phyloP scores from a whole-genome alignment of 2,329 filamentous ascomycete genomes.

The Fusarium staphyleae region DNA sequence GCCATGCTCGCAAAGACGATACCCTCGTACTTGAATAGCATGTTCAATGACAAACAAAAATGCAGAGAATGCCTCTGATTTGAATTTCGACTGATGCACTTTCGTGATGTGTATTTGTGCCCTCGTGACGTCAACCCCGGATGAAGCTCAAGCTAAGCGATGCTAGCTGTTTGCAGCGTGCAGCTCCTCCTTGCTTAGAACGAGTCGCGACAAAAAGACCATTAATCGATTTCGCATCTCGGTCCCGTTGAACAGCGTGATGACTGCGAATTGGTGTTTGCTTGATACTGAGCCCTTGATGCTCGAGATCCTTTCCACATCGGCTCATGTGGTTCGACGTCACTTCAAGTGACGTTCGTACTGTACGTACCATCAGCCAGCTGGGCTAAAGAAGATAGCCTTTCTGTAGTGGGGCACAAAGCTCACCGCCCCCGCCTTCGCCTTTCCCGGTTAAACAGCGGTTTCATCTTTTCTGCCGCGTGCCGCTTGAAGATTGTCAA shows the following conservation, averaged over 20 bases:
- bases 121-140: constrained; percentile 8
- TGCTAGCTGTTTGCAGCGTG: not conserved
- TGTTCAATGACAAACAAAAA: constrained; percentile 40
- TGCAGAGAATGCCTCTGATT: constrained; percentile 34
- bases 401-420: constrained; percentile 3
- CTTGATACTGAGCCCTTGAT: not conserved
- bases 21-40: constrained; percentile 37
- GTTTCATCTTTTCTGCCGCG: constrained; percentile 37
- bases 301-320: not conserved
- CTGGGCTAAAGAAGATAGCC: not conserved
- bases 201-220: too few relatives aligned
- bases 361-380: not conserved
- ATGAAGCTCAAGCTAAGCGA: not conserved
- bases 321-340: constrained; percentile 21
- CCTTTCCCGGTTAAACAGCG: constrained; percentile 37
- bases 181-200: too few relatives aligned
- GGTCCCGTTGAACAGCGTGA: not conserved
- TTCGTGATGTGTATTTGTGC: constrained; percentile 7
- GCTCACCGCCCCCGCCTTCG: constrained; percentile 31
- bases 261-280: not conserved
- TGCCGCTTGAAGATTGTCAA: constrained; percentile 27
- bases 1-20: constrained; percentile 39
- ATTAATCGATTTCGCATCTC: too few relatives aligned
- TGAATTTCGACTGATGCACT: constrained; percentile 5
- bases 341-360: constrained; percentile 3